Base-by-base conservation (phyloP, 306 rosid species). In the Trifolium subterraneum region DNA sequence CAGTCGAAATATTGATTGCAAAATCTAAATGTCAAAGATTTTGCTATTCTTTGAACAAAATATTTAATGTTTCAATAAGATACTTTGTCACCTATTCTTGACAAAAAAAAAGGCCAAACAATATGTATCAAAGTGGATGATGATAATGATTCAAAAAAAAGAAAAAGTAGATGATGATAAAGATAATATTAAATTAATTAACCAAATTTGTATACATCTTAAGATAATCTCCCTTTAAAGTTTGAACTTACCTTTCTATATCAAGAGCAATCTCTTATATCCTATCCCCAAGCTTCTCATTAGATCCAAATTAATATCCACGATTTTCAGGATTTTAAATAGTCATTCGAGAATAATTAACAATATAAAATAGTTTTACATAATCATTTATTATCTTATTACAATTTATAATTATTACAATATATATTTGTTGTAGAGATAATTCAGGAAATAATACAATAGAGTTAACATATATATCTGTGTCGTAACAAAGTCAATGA, bases 281-380 rank as follows among this genome's bases (percentile, higher is more conserved):
- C 93, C 90, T 47, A 78, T 70, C 74, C 36, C 15, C 89, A 79
- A 10, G 29, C 33, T 29, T 29, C 31, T 29, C 33, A 29, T 4
- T 4, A 93, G 84, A 79, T 89, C 89, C 87, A 93, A 78, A 80
- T n/a, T n/a, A n/a, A n/a, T 93, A 90, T 71, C 96, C 88, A 27
- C 52, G 75, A 82, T 68, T 44, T 68, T 89, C 92, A 8, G 96
- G 93, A 35, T 7, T 35, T 35, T 29, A 29, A 4, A 5, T 29
- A 1, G 9, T 33, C 38, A 35, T 9, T 35, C 39, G 2, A 35
- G 2, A 35, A 35, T 35, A 35, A 7, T 4, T 3, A 25, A 2
- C 10, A 41, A 41, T 12, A 13, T 42, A 42, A 42, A 10, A 2
- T 41, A 3, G 0, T 42, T 42, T 42, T 41, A 10, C 4, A 41